Evolutionary conservation across 345 rosid genomes (phyloP).

Genomic region (Psidium guajava): DNA sequence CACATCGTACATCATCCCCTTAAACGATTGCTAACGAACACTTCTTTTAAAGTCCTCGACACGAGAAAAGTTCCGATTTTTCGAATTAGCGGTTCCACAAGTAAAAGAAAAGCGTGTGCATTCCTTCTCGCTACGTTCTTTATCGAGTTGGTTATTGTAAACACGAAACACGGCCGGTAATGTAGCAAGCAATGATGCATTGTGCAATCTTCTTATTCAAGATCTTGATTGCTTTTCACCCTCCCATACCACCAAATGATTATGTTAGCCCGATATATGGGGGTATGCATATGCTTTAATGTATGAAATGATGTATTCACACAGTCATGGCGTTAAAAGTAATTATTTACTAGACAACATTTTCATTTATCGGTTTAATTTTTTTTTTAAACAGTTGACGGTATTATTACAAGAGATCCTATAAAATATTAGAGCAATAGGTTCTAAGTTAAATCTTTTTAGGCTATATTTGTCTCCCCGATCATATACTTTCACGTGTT

Average conservation of each 20-base stretch:
- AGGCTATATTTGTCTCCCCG: neutral
- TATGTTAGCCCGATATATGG: neutral
- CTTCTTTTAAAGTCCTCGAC: neutral
- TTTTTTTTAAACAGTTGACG: neutral
- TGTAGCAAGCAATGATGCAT: neutral
- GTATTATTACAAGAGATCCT: neutral
- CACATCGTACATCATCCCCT: too few relatives aligned
- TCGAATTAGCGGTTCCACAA: neutral
- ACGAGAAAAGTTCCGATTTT: neutral
- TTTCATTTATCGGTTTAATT: too few relatives aligned
- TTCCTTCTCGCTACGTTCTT: neutral
- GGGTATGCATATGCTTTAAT: neutral
- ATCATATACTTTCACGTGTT: neutral
- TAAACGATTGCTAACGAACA: neutral
- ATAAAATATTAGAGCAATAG: neutral
- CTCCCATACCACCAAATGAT: neutral
- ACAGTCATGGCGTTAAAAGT: too few relatives aligned
- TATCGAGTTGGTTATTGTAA: neutral
- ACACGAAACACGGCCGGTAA: neutral
- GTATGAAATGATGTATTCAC: neutral
- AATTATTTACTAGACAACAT: neutral
- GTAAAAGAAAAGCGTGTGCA: neutral
- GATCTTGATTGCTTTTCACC: neutral
- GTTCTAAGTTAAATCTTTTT: accelerated
- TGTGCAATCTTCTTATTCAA: neutral